These are phyloP conservation scores for Leccinum fibrillosum DNA, from an alignment of 768 basidiomycete species.

Conservation along the genomic window DNA sequence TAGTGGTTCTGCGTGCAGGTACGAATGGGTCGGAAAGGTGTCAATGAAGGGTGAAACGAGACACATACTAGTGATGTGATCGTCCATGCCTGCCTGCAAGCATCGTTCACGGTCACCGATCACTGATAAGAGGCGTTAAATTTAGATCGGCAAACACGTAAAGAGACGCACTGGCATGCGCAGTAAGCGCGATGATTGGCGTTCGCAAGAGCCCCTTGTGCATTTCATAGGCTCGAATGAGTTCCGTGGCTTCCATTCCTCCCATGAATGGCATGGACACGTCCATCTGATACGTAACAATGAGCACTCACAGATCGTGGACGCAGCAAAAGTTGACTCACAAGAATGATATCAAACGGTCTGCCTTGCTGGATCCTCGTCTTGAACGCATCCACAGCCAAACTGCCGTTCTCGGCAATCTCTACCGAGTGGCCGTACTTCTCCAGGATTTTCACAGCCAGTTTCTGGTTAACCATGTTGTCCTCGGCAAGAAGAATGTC, in stretches of 20 bases:
- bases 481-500: constrained; percentile 97
- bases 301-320: not conserved
- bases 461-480: constrained; percentile 92
- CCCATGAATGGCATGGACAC: constrained; percentile 99
- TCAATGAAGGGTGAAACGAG: not conserved
- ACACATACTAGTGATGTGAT: constrained; percentile 75
- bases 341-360: constrained; percentile 90
- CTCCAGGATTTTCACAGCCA: constrained; percentile 95
- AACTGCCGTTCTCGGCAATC: constrained; percentile 94
- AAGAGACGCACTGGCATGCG: constrained; percentile 82
- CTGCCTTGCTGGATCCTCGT: constrained; percentile 62
- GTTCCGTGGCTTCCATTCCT: constrained; percentile 94
- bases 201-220: constrained; percentile 65
- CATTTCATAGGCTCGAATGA: constrained; percentile 83
- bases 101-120: constrained; percentile 82
- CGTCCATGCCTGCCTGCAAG: constrained; percentile 77
- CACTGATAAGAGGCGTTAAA: constrained; percentile 47
- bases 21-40: constrained; percentile 1
- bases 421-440: constrained; percentile 94
- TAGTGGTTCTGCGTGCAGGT: constrained; percentile 57
- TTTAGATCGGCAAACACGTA: not conserved
- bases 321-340: constrained; percentile 37
- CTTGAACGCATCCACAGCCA: constrained; percentile 92
- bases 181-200: constrained; percentile 95
- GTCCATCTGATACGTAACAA: constrained; percentile 71